A percentile compares a stretch with the other conserved stretches of the same genome.
phyloP scores from a whole-genome alignment of 2,329 filamentous ascomycete genomes.

The Scleromitrula shiraiana region DNA sequence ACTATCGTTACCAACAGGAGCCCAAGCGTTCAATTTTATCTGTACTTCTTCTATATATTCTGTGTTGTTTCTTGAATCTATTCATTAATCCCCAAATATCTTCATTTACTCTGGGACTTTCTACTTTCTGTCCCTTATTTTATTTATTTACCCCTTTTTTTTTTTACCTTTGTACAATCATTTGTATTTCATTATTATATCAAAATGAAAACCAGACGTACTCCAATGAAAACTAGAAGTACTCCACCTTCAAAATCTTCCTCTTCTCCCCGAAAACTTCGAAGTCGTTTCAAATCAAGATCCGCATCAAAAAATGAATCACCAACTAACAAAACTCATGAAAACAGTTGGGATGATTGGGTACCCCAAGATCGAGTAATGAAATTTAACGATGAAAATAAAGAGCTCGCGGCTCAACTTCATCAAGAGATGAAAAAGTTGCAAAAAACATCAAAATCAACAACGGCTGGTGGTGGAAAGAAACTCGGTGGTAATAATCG shows the following conservation, averaged over 20 bases:
- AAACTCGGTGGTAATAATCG: slow-evolving; percentile 42
- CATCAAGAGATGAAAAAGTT: slow-evolving; percentile 54
- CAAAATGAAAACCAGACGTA: no score
- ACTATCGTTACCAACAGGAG: no score
- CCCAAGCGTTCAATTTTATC: no score
- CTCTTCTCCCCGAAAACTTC: not conserved
- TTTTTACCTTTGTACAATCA: no score
- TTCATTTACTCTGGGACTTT: no score
- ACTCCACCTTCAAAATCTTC: not conserved
- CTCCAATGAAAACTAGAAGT: no score
- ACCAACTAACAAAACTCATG: not conserved
- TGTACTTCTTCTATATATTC: no score
- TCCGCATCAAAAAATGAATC: not conserved
- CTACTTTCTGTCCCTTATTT: no score
- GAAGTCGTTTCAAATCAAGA: not conserved
- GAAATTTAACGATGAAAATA: slow-evolving; percentile 92
- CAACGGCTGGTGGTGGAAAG: slow-evolving; percentile 51
- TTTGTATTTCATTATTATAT: not conserved
- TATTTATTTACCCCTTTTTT: no score
- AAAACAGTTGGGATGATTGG: slow-evolving; percentile 81
- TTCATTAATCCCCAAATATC: no score
- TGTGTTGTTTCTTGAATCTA: no score
- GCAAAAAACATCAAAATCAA: slow-evolving; percentile 32
- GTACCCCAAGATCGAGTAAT: slow-evolving; percentile 87
- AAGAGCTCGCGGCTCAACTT: slow-evolving; percentile 72